These are phyloP conservation scores for Panaeolus cyanescens DNA, from an alignment of 768 basidiomycete species.

Conservation along the genomic window DNA sequence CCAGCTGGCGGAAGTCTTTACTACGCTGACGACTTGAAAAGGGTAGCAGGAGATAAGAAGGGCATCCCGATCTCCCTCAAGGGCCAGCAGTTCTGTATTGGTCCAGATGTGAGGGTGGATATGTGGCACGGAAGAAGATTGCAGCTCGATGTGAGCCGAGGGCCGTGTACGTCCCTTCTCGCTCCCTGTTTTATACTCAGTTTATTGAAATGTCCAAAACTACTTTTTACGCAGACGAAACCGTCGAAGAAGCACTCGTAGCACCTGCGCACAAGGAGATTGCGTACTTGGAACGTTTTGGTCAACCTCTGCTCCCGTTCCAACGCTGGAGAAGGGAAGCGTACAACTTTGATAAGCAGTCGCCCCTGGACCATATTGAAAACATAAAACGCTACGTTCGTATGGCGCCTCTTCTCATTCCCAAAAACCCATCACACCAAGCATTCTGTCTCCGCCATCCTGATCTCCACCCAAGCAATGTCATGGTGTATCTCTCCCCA, in stretches of 20 bases:
- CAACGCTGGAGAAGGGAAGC: slow-evolving; percentile 40
- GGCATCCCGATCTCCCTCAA: slow-evolving; percentile 40
- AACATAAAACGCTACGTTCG: slow-evolving; percentile 50
- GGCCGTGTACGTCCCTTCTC: slow-evolving; percentile 50
- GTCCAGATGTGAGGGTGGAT: slow-evolving; percentile 42
- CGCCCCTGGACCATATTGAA: slow-evolving; percentile 44
- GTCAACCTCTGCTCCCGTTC: slow-evolving; percentile 47
- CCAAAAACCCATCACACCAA: slow-evolving; percentile 36
- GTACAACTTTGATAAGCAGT: slow-evolving; percentile 47
- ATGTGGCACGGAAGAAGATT: slow-evolving; percentile 55
- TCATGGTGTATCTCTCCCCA: slow-evolving; percentile 47
- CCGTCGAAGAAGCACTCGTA: slow-evolving; percentile 42
- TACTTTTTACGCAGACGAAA: slow-evolving; percentile 50
- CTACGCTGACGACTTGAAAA: slow-evolving; percentile 46
- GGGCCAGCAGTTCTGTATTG: slow-evolving; percentile 45
- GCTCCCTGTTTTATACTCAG: slow-evolving; percentile 24
- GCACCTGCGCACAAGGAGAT: too few species aligned
- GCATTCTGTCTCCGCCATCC: slow-evolving; percentile 55
- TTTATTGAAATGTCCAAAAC: slow-evolving; percentile 29
- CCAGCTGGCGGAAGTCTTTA: slow-evolving; percentile 56
- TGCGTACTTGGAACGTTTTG: slow-evolving; percentile 49
- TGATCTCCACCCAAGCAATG: slow-evolving; percentile 51
- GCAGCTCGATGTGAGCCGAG: slow-evolving; percentile 48
- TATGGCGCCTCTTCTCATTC: slow-evolving; percentile 47
- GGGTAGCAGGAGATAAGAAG: slow-evolving; percentile 28